These are phyloP conservation scores for Dothiorella sarmentorum DNA, from an alignment of 2,329 filamentous ascomycete genomes.

Conservation along the genomic window DNA sequence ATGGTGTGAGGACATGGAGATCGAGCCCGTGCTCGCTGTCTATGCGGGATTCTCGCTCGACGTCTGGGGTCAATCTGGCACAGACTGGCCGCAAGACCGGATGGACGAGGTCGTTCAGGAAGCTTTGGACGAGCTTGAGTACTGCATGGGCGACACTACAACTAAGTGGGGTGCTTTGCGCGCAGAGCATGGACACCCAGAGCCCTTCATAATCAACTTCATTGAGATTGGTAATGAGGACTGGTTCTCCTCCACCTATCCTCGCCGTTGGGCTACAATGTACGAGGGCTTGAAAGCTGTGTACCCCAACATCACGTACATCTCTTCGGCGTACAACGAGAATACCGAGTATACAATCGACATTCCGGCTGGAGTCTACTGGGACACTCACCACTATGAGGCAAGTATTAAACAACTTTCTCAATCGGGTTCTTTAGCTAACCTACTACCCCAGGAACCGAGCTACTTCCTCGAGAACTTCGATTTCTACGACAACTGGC, in stretches of 20 bases:
- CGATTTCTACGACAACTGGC: conserved; percentile 24
- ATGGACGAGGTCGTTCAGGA: conserved; percentile 40
- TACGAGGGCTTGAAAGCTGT: conserved; percentile 32
- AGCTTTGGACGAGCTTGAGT: conserved; percentile 37
- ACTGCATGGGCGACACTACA: conserved; percentile 26
- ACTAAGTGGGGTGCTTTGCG: conserved; percentile 36
- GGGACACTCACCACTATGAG: conserved; percentile 44
- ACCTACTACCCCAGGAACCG: conserved; percentile 25
- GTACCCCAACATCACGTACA: conserved; percentile 36
- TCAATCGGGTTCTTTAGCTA: neutral
- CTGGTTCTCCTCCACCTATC: conserved; percentile 31
- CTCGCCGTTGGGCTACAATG: conserved; percentile 34
- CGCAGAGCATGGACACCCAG: conserved; percentile 35
- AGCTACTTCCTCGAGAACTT: conserved; percentile 36
- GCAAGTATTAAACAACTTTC: neutral
- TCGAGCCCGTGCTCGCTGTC: conserved; percentile 44
- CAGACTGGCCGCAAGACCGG: conserved; percentile 31
- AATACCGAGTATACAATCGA: conserved; percentile 32
- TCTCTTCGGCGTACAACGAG: conserved; percentile 28
- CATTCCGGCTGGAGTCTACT: conserved; percentile 34
- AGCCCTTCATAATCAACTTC: conserved; percentile 37
- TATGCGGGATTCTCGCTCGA: conserved; percentile 46
- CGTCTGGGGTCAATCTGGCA: conserved; percentile 35
- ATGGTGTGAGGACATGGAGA: conserved; percentile 46
- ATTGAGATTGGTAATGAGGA: conserved; percentile 41